Conservation (phyloP, 1,284 basidiomycete genomes). For the Papiliotrema nemorosa region DNA sequence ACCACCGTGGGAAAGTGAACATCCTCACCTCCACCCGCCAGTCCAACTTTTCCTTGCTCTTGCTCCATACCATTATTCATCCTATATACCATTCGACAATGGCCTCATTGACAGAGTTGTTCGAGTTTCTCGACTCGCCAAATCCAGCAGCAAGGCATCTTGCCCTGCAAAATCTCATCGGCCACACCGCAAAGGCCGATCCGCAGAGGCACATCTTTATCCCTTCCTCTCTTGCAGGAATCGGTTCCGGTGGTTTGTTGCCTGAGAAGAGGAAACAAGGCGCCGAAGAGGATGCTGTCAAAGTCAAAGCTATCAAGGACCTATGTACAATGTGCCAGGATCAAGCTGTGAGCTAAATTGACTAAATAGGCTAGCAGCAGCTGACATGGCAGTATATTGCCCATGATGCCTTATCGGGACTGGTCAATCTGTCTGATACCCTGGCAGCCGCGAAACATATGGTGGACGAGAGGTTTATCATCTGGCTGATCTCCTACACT, state of each 20-base stretch:
- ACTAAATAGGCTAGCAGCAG: not conserved
- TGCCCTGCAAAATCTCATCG: conserved; percentile 76
- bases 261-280: conserved; percentile 36
- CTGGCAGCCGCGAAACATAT: conserved; percentile 66
- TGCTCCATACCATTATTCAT: not conserved
- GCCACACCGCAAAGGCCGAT: conserved; percentile 69
- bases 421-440: conserved; percentile 91
- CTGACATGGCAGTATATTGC: conserved; percentile 66
- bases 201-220: conserved; percentile 74
- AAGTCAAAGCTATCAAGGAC: conserved; percentile 58
- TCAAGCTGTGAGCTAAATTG: conserved; percentile 59
- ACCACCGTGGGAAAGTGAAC: conserved; percentile 3
- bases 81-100: conserved; percentile 27
- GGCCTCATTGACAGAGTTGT: conserved; percentile 59
- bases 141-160: conserved; percentile 85
- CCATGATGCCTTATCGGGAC: conserved; percentile 89
- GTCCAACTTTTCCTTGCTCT: too few relatives aligned
- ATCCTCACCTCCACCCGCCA: not conserved
- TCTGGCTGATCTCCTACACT: conserved; percentile 86
- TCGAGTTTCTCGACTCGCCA: conserved; percentile 78
- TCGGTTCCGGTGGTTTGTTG: conserved; percentile 53
- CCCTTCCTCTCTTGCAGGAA: conserved; percentile 28
- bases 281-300: conserved; percentile 60
- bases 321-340: conserved; percentile 81
- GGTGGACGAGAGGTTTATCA: conserved; percentile 70